Evolutionary conservation across 2,329 filamentous ascomycete genomes (phyloP).

Genomic region (Cladosporium sp.): DNA sequence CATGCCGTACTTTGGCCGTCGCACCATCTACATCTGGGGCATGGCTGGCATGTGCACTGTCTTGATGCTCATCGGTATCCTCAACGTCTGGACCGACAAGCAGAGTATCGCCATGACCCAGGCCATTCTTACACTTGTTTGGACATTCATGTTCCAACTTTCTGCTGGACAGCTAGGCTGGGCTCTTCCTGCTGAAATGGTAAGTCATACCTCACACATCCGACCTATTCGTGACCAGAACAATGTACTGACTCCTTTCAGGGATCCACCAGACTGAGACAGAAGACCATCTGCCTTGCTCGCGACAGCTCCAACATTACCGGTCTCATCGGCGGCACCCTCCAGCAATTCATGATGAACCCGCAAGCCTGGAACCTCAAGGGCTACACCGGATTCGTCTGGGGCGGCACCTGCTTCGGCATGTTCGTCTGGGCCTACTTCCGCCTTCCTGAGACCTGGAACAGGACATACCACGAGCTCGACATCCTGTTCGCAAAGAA

Average conservation of each 20-base stretch:
- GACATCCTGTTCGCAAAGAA: conserved; percentile 40
- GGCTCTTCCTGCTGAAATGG: conserved; percentile 27
- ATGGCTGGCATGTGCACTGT: conserved; percentile 36
- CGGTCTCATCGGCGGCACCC: conserved; percentile 29
- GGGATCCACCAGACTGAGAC: conserved; percentile 11
- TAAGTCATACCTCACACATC: neutral
- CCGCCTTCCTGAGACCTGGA: conserved; percentile 40
- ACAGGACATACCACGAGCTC: conserved; percentile 41
- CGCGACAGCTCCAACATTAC: conserved; percentile 34
- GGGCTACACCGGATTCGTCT: conserved; percentile 41
- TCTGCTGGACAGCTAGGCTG: conserved; percentile 29
- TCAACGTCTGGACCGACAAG: conserved; percentile 25
- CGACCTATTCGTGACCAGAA: neutral
- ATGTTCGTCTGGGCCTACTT: conserved; percentile 38
- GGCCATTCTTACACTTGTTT: conserved; percentile 54
- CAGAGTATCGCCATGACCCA: conserved; percentile 37
- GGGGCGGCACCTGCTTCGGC: conserved; percentile 29
- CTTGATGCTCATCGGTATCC: conserved; percentile 26
- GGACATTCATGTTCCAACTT: conserved; percentile 38
- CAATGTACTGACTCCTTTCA: neutral
- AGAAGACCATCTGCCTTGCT: conserved; percentile 30
- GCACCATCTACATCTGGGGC: conserved; percentile 41
- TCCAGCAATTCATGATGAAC: conserved; percentile 34
- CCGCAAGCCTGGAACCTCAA: conserved; percentile 31
- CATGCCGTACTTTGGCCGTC: conserved; percentile 42